These are phyloP conservation scores for Vigna radiata DNA, from an alignment of 306 rosid species.

Conservation along the genomic window DNA sequence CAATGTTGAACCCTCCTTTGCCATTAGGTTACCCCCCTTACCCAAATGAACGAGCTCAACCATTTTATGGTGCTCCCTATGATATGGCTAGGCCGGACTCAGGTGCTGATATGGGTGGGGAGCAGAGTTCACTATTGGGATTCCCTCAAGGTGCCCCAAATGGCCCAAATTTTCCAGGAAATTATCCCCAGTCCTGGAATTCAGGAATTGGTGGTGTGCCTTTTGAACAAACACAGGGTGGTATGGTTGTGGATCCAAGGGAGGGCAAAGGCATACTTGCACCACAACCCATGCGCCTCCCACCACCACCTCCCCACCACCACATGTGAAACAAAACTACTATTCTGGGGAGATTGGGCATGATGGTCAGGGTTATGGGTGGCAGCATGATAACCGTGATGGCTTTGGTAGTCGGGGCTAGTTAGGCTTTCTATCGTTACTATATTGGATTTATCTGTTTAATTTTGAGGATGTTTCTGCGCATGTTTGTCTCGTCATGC, in stretches of 20 bases:
- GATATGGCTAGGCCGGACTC: slow-evolving; percentile 81
- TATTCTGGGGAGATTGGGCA: slow-evolving; percentile 67
- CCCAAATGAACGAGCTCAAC: slow-evolving; percentile 77
- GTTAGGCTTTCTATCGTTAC: slow-evolving; percentile 29
- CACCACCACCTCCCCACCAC: slow-evolving; percentile 78
- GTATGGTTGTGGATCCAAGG: slow-evolving; percentile 69
- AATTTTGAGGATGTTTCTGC: slow-evolving; percentile 37
- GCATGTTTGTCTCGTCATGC: slow-evolving; percentile 11
- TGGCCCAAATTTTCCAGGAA: slow-evolving; percentile 62
- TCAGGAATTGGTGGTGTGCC: slow-evolving; percentile 65
- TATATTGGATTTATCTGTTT: slow-evolving; percentile 27
- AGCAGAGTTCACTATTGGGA: slow-evolving; percentile 77
- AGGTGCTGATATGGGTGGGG: slow-evolving; percentile 63
- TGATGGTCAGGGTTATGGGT: slow-evolving; percentile 68
- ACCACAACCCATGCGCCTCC: slow-evolving; percentile 63
- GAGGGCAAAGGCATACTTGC: slow-evolving; percentile 80
- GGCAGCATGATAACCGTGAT: slow-evolving; percentile 77
- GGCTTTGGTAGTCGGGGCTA: slow-evolving; percentile 65
- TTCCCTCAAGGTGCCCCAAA: slow-evolving; percentile 69
- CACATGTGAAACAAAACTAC: slow-evolving; percentile 64
- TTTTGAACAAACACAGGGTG: slow-evolving; percentile 67
- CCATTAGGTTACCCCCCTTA: slow-evolving; percentile 76
- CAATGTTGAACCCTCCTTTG: slow-evolving; percentile 70
- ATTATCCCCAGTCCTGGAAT: slow-evolving; percentile 81
- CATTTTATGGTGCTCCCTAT: slow-evolving; percentile 73